Evolutionary conservation across 2,329 filamentous ascomycete genomes (phyloP).

Genomic region (Diaporthe destruens): DNA sequence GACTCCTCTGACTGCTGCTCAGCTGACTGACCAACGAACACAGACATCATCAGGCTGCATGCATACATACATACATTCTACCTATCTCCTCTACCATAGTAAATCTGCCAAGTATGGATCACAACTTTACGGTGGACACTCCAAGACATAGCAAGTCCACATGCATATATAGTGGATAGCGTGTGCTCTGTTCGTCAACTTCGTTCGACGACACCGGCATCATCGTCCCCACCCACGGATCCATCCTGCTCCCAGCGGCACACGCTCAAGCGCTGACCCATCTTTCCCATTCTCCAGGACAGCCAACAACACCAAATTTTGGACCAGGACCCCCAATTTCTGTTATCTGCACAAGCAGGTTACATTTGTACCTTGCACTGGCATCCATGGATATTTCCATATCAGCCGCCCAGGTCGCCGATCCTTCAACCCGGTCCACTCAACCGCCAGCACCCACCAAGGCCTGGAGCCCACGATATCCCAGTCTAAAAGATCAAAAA

Average conservation of each 20-base stretch:
- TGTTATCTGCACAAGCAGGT: neutral
- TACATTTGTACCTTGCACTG: neutral
- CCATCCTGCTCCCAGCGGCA: slow-evolving; percentile 5
- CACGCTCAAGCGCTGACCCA: slow-evolving; percentile 28
- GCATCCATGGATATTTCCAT: slow-evolving; percentile 7
- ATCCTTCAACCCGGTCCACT: slow-evolving; percentile 1
- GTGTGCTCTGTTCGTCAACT: neutral
- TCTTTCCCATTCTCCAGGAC: neutral
- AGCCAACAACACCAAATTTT: neutral
- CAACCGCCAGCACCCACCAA: neutral
- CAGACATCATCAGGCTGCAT: neutral
- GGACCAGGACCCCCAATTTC: neutral
- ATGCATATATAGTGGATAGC: neutral
- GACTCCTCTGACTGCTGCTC: slow-evolving; percentile 11
- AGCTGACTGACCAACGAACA: neutral
- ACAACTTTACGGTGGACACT: too few relatives aligned
- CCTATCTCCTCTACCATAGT: neutral
- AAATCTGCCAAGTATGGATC: neutral
- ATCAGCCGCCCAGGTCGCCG: slow-evolving; percentile 4
- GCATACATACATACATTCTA: too few relatives aligned
- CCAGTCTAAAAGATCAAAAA: neutral
- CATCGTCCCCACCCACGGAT: neutral
- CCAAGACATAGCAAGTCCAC: neutral
- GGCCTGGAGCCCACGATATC: neutral
- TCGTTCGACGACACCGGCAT: slow-evolving; percentile 7